Conservation (phyloP, 2,329 filamentous ascomycete genomes). For the Cryphonectria naterciae region DNA sequence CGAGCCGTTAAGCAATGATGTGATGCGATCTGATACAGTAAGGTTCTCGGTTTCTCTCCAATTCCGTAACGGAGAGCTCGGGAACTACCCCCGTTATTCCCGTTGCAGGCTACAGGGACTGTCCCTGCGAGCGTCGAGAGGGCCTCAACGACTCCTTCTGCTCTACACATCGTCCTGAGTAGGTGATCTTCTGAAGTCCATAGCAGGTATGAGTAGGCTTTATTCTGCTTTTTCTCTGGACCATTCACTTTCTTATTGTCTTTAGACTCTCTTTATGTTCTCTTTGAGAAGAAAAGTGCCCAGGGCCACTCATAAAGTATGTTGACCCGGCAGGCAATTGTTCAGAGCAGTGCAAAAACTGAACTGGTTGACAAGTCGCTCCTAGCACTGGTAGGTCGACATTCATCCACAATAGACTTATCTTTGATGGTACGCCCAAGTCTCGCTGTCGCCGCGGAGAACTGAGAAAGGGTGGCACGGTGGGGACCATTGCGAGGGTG, state of each 20-base stretch:
- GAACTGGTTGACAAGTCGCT: neutral
- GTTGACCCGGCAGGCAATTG: neutral
- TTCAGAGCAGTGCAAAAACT: neutral
- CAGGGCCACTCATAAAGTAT: neutral
- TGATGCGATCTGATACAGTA: constrained; percentile 1
- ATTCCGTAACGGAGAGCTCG: neutral
- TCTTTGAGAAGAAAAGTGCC: neutral
- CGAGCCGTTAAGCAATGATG: constrained; percentile 6
- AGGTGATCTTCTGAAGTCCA: neutral
- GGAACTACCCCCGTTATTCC: neutral
- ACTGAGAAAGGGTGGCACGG: neutral
- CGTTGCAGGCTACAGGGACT: neutral
- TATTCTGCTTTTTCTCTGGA: neutral
- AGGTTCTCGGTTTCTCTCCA: neutral
- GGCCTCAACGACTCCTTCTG: neutral
- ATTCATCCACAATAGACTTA: neutral
- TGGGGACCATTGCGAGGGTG: neutral
- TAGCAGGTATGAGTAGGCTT: neutral
- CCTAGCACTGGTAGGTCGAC: neutral
- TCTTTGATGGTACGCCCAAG: neutral
- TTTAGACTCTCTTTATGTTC: neutral
- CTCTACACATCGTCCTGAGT: neutral
- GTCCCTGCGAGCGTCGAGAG: neutral
- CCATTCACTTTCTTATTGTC: neutral
- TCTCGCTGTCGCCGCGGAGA: neutral